These are phyloP conservation scores for Ottelia alismoides DNA, from an alignment of 106 monocot species.

Conservation along the genomic window DNA sequence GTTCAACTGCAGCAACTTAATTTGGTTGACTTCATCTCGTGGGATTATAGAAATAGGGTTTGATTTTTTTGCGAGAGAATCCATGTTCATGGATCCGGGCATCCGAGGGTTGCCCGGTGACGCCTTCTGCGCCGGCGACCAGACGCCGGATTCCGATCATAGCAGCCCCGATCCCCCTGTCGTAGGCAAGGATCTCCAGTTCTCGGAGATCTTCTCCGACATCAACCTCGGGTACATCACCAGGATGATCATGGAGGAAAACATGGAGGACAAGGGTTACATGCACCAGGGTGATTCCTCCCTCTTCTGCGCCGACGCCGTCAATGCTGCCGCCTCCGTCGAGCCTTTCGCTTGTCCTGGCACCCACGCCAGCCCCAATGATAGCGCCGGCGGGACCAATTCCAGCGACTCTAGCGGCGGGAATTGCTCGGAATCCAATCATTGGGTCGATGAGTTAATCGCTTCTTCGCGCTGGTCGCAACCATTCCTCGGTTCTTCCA, in stretches of 20 bases:
- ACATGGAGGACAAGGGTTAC: constrained; percentile 55
- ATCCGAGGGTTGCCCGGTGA: constrained; percentile 2
- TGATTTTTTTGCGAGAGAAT: neutral
- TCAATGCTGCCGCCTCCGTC: too few relatives aligned
- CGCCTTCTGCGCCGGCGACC: neutral
- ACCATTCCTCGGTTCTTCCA: too few relatives aligned
- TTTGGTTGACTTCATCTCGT: too few relatives aligned
- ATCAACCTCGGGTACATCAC: constrained; percentile 46
- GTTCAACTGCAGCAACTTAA: too few relatives aligned
- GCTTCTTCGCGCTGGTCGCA: too few relatives aligned
- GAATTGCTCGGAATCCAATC: neutral
- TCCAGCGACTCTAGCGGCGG: too few relatives aligned
- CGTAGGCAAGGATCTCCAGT: constrained; percentile 7
- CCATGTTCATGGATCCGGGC: constrained; percentile 15
- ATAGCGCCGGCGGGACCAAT: constrained; percentile 7
- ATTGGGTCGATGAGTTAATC: too few relatives aligned
- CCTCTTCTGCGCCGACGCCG: constrained; percentile 53
- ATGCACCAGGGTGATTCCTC: constrained; percentile 26
- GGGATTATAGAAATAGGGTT: too few relatives aligned
- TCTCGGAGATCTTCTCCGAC: constrained; percentile 32
- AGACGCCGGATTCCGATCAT: too few relatives aligned
- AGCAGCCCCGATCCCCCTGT: too few relatives aligned
- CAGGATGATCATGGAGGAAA: constrained; percentile 72
- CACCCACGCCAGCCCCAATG: constrained; percentile 1
- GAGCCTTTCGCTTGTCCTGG: too few relatives aligned